Conservation (phyloP, 2,329 filamentous ascomycete species). For the Monosporascus sp. region DNA sequence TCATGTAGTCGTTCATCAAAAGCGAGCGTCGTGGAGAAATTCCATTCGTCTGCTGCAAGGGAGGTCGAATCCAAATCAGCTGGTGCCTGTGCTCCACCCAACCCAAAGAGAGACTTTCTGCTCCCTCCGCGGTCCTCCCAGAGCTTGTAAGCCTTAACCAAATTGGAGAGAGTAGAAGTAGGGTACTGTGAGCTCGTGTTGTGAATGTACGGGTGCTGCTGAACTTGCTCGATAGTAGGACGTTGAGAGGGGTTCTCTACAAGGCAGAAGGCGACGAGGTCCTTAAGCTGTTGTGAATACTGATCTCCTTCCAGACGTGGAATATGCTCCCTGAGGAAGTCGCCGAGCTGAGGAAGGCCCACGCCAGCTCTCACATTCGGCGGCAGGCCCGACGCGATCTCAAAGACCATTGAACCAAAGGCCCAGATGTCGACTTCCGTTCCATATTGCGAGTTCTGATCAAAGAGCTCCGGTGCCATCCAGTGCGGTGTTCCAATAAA, state of each 20-base stretch:
- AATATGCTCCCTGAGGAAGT: constrained; percentile 53
- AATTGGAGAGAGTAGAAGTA: constrained; percentile 54
- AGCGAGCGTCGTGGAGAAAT: constrained; percentile 60
- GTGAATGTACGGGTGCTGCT: constrained; percentile 64
- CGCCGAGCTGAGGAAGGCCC: constrained; percentile 47
- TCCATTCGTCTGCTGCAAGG: constrained; percentile 57
- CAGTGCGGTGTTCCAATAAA: constrained; percentile 80
- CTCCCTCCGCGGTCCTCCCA: constrained; percentile 73
- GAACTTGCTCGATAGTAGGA: constrained; percentile 63
- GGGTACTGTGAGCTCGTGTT: constrained; percentile 60
- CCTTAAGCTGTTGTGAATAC: constrained; percentile 64
- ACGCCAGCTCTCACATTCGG: constrained; percentile 59
- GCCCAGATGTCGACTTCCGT: constrained; percentile 80
- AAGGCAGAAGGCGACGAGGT: constrained; percentile 69
- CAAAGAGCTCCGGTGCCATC: constrained; percentile 79
- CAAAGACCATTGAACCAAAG: constrained; percentile 74
- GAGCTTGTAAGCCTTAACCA: constrained; percentile 67
- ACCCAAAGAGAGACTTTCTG: constrained; percentile 58
- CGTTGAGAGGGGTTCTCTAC: constrained; percentile 63
- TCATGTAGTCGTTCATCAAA: constrained; percentile 55
- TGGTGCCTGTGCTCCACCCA: constrained; percentile 52
- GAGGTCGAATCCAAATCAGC: constrained; percentile 38
- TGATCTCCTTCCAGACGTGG: constrained; percentile 67
- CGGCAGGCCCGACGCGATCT: constrained; percentile 73
- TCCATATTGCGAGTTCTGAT: constrained; percentile 59